These are phyloP conservation scores for Boletus sp. DNA, from an alignment of 1,284 basidiomycete species.

Conservation along the genomic window DNA sequence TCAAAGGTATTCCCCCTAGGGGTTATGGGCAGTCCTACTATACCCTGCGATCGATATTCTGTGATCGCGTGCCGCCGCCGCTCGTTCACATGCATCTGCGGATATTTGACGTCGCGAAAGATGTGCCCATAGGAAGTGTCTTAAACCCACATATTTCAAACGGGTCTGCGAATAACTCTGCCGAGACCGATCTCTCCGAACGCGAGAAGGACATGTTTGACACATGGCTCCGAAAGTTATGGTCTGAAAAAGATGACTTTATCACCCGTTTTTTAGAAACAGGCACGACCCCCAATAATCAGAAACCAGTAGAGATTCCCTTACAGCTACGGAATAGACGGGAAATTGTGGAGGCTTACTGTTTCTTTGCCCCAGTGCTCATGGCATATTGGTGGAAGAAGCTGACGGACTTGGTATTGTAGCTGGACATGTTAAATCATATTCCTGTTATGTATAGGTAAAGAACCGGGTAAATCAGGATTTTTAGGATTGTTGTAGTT, in stretches of 20 bases:
- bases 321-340: constrained; percentile 47
- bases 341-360: constrained; percentile 64
- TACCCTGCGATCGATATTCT: constrained; percentile 86
- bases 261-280: constrained; percentile 62
- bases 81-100: constrained; percentile 83
- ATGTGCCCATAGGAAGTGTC: constrained; percentile 65
- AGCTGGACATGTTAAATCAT: constrained; percentile 15
- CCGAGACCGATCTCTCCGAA: constrained; percentile 61
- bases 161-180: constrained; percentile 27
- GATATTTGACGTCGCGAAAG: constrained; percentile 60
- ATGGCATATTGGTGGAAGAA: constrained; percentile 51
- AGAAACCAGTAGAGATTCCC: constrained; percentile 51
- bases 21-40: constrained; percentile 83
- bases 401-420: constrained; percentile 27
- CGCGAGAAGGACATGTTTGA: constrained; percentile 75
- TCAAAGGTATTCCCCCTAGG: constrained; percentile 58
- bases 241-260: constrained; percentile 79
- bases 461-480: constrained; percentile 7
- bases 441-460: constrained; percentile 11
- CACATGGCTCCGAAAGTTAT: constrained; percentile 75
- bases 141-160: constrained; percentile 35
- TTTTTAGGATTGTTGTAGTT: constrained; percentile 35
- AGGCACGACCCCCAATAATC: constrained; percentile 36
- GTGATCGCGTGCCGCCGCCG: constrained; percentile 80
- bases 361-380: constrained; percentile 62